Evolutionary conservation across 805 yeast genomes (phyloP).

Genomic region (Brettanomyces nanus): DNA sequence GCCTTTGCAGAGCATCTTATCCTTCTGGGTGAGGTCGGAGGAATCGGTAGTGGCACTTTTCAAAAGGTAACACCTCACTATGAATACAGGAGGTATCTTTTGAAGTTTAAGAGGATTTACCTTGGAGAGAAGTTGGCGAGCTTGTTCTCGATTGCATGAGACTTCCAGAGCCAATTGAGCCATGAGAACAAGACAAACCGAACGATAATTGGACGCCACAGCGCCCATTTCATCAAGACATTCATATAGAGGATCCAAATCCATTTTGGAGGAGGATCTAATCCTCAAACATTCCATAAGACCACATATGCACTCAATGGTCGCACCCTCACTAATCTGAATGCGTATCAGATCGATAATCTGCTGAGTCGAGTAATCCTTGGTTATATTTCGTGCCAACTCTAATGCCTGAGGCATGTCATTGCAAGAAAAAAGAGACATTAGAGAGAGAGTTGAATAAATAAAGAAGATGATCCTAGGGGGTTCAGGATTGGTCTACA

Average conservation of each 20-base stretch:
- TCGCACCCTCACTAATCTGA: neutral
- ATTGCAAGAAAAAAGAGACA: neutral
- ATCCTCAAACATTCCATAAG: neutral
- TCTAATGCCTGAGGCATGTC: neutral
- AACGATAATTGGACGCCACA: constrained; percentile 4
- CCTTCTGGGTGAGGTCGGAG: constrained; percentile 7
- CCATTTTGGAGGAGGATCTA: neutral
- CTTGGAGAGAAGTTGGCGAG: constrained; percentile 5
- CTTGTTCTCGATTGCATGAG: neutral
- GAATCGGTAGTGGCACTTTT: constrained; percentile 4
- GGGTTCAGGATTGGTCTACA: no score
- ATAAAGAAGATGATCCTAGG: no score
- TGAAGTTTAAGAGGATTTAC: constrained; percentile 12
- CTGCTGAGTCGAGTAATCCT: neutral
- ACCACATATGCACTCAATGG: constrained; percentile 1
- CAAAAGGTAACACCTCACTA: constrained; percentile 9
- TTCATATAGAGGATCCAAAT: neutral
- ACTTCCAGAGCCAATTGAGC: constrained; percentile 6
- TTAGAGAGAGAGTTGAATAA: no score
- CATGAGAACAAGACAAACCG: constrained; percentile 8
- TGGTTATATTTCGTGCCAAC: neutral
- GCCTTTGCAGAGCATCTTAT: constrained; percentile 10
- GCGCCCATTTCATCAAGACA: neutral
- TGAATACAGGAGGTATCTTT: constrained; percentile 5
- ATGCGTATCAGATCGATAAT: neutral